A percentile compares a stretch with the other conserved stretches of the same genome.
Conservation (phyloP, 176 grass and related monocot species). For the Echinochloa phyllopogon region DNA sequence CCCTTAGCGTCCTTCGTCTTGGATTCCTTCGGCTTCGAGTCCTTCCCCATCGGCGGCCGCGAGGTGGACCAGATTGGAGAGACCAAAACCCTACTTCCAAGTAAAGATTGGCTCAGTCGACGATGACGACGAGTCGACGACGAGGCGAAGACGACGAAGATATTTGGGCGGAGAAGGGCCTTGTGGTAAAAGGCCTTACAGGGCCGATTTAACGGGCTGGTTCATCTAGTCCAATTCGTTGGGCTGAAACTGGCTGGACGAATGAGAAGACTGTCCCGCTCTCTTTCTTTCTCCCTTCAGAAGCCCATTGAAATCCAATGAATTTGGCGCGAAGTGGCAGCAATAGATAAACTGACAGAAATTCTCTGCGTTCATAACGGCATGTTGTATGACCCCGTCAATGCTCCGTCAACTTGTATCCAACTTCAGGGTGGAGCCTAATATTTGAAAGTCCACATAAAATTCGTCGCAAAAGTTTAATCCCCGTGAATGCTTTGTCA, state of each 20-base stretch:
- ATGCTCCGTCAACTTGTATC: too few relatives aligned
- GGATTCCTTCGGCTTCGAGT: conserved; percentile 79
- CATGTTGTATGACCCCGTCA: too few relatives aligned
- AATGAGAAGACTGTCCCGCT: not conserved
- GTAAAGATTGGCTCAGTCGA: conserved; percentile 7
- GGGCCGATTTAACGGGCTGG: not conserved
- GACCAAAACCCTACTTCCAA: conserved; percentile 39
- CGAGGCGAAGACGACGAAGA: conserved; percentile 22
- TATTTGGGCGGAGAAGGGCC: conserved; percentile 4
- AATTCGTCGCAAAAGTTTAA: not conserved
- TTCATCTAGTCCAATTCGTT: not conserved
- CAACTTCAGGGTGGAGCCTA: not conserved
- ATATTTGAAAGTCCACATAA: not conserved
- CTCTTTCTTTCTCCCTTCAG: not conserved
- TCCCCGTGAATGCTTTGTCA: not conserved
- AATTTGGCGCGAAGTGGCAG: not conserved
- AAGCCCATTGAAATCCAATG: not conserved
- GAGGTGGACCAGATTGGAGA: not conserved
- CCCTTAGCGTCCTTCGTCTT: conserved; percentile 76
- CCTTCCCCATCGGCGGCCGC: conserved; percentile 70
- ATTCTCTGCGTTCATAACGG: not conserved
- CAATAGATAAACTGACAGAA: not conserved
- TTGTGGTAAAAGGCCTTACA: not conserved
- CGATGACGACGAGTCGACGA: not conserved
- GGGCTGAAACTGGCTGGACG: not conserved